Evolutionary conservation across 306 rosid genomes (phyloP), one percentile per base, ranked within the genome.

Genomic region (Pyrus pyrifolia): DNA sequence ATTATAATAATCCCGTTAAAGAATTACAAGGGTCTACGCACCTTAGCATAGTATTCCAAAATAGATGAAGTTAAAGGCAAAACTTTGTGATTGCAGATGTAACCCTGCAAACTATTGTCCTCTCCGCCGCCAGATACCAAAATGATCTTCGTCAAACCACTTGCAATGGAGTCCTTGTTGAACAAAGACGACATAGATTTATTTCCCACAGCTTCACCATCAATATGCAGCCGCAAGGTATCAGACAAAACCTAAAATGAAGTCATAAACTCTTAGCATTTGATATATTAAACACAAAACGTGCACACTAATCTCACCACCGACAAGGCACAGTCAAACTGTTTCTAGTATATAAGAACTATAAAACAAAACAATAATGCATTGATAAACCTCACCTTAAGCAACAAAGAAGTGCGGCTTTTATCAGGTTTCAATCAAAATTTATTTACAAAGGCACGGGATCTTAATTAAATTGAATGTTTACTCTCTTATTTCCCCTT

Each of bases 121-220:
- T 88, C 87, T 75, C 88, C 89, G 21, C 91, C 86, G 38, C 83
- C 80, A 83, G 82, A 78, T 62, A 85, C 83, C 90, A 94, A 85
- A 81, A 83, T 74, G 58, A 90, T 75, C 61, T 79, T 89, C 65
- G 82, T 77, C 51, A 71, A 69, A 71, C 77, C 46, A 67, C 78
- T 71, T 70, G 88, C 77, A 82, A 30, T 4, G 51, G 81, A 76
- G 63, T 85, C 88, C 76, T 74, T 79, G 61, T 77, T 63, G 15
- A 68, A 63, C 71, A 75, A 74, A 76, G 89, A 73, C 76, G 88
- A 80, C 42, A 83, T 21, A 75, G 85, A 44, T 81, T 68, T 85
- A 65, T 85, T 83, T 79, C 90, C 92, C 12, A 78, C 82, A 86
- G 81, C 59, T 71, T 88, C 88, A 66, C 96, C 96, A 78, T 94